These are phyloP conservation scores for Podaxis rugospora DNA, from an alignment of 768 basidiomycete species.

Conservation along the genomic window DNA sequence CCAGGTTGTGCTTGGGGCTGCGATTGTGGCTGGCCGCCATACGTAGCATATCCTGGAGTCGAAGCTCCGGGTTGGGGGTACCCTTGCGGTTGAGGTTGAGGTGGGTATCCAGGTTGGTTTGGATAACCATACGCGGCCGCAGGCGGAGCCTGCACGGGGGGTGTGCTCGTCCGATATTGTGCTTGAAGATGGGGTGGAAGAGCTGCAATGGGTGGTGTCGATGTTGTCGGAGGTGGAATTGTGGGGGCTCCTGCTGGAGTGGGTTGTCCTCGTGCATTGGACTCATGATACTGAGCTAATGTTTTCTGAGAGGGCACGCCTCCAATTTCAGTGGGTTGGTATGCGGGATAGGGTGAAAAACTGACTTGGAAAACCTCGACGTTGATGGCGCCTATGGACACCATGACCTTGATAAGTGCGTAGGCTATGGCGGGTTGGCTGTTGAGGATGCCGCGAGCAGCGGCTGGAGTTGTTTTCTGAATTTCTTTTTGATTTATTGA, in stretches of 20 bases:
- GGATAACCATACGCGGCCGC: slow-evolving; percentile 23
- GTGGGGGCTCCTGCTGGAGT: slow-evolving; percentile 11
- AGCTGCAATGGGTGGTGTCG: slow-evolving; percentile 33
- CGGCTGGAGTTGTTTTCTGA: slow-evolving; percentile 72
- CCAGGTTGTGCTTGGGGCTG: slow-evolving; percentile 9
- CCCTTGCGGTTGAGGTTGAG: slow-evolving; percentile 12
- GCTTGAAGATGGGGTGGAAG: slow-evolving; percentile 43
- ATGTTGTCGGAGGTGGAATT: slow-evolving; percentile 19
- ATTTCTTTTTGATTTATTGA: not conserved
- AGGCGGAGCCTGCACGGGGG: slow-evolving; percentile 21
- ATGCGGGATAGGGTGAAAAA: not conserved
- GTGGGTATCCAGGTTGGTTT: slow-evolving; percentile 1
- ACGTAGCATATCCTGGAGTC: slow-evolving; percentile 9
- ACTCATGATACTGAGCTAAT: slow-evolving; percentile 45
- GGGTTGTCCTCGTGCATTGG: slow-evolving; percentile 20
- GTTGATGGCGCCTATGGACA: slow-evolving; percentile 69
- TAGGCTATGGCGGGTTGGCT: slow-evolving; percentile 74
- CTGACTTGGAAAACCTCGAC: slow-evolving; percentile 72
- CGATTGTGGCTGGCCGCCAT: slow-evolving; percentile 13
- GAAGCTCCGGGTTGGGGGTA: slow-evolving; percentile 15
- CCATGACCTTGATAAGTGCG: slow-evolving; percentile 74
- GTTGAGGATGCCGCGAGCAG: slow-evolving; percentile 65
- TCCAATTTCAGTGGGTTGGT: not conserved
- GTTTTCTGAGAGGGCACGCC: slow-evolving; percentile 44
- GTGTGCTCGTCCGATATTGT: slow-evolving; percentile 30